Evolutionary conservation across 176 grass and related monocot species (phyloP), one percentile per base, ranked within the genome.

Genomic region (Eremochloa ophiuroides): DNA sequence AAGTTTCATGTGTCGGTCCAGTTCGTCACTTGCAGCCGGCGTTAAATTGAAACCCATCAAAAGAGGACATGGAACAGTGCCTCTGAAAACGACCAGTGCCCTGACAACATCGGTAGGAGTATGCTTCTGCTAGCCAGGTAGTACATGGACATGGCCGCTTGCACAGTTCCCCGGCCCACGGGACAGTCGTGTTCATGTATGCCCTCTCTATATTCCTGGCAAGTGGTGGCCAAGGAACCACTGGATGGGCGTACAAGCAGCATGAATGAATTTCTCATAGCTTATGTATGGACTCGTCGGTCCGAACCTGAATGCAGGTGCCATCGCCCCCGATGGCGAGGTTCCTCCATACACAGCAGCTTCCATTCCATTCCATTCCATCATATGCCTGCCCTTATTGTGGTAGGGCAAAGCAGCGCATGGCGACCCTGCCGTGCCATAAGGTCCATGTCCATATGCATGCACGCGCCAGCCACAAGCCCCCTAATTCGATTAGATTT

Each of bases 391-490:
- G n/a, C n/a, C n/a, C 53, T 63, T 69, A 76, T 47, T 43, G 64
- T 68, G 51, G 82, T 81, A 81, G 62, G 82, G 29, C 70, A 70
- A 37, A 10, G 62, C 63, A 69, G 27, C 50, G 81, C 71, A 81
- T 85, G 76, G 76, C 18, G 20, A 53, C 70, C 87, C 81, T 82
- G 71, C 50, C 28, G 29, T 60, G 50, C 85, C 78, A 84, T 80
- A 47, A 74, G 81, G 86, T 74, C 46, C 69, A 37, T 58, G 77
- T n/a, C n/a, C n/a, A n/a, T n/a, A n/a, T n/a, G n/a, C n/a, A n/a
- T n/a, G n/a, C n/a, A n/a, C n/a, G n/a, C n/a, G n/a, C n/a, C n/a
- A n/a, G n/a, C n/a, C n/a, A n/a, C n/a, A n/a, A n/a, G n/a, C n/a
- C n/a, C n/a, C n/a, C n/a, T n/a, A n/a, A n/a, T n/a, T n/a, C n/a